These are phyloP conservation scores for Malassezia sympodialis DNA, from an alignment of 1,284 basidiomycete genomes.

Conservation along the genomic window DNA sequence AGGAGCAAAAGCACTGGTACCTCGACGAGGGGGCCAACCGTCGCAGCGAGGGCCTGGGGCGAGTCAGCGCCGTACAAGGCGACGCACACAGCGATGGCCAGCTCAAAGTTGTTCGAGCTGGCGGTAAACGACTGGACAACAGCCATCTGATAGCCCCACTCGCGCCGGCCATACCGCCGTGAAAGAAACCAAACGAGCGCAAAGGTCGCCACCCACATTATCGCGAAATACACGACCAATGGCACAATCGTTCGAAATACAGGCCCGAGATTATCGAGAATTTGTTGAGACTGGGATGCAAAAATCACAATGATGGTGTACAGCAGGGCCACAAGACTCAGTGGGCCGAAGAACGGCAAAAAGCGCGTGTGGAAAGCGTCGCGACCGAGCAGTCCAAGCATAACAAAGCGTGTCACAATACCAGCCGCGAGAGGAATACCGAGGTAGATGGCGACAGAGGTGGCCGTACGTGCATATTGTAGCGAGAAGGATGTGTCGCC, in stretches of 20 bases:
- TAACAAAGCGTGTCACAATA: conserved; percentile 58
- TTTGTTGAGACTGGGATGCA: conserved; percentile 55
- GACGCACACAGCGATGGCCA: conserved; percentile 73
- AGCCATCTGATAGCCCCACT: conserved; percentile 47
- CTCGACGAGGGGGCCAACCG: conserved; percentile 41
- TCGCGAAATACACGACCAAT: conserved; percentile 60
- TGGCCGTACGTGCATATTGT: conserved; percentile 61
- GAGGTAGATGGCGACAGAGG: conserved; percentile 23
- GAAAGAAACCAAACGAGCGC: conserved; percentile 50
- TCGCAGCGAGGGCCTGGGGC: conserved; percentile 27
- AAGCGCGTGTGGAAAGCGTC: conserved; percentile 56
- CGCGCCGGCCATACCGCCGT: conserved; percentile 24
- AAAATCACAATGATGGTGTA: conserved; percentile 68
- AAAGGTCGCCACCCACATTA: conserved; percentile 67
- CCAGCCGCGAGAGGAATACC: conserved; percentile 63
- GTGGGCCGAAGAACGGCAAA: conserved; percentile 60
- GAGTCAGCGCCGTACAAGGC: conserved; percentile 55
- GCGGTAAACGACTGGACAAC: conserved; percentile 52
- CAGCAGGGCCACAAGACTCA: conserved; percentile 56
- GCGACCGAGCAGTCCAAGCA: conserved; percentile 53
- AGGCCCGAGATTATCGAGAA: conserved; percentile 32
- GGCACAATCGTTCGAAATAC: conserved; percentile 57
- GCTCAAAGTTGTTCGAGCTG: conserved; percentile 52
- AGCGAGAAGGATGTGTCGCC: conserved; percentile 52
- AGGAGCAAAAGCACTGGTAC: conserved; percentile 63